A percentile compares a stretch with the other conserved stretches of the same genome.
These are phyloP conservation scores for Zopfia rhizophila DNA, from an alignment of 2,329 filamentous ascomycete species.

Conservation along the genomic window DNA sequence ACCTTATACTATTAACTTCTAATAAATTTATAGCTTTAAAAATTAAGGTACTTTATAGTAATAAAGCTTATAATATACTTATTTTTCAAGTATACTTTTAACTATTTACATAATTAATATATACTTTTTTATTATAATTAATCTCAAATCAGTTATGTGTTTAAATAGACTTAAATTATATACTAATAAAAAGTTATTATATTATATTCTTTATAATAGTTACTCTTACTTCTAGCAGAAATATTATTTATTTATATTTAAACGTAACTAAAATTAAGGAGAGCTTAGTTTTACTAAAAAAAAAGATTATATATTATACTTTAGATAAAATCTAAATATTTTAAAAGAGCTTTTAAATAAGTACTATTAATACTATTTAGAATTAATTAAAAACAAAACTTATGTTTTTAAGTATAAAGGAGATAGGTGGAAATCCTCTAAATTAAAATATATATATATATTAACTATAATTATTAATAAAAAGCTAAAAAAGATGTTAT, in stretches of 20 bases:
- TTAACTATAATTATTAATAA: conserved; percentile 75
- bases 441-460: conserved; percentile 16
- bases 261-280: conserved; percentile 13
- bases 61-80: conserved; percentile 24
- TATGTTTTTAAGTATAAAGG: conserved; percentile 26
- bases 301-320: conserved; percentile 22
- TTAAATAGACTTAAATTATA: no score
- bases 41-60: conserved; percentile 20
- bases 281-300: conserved; percentile 16
- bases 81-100: conserved; percentile 17
- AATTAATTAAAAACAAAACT: conserved; percentile 24
- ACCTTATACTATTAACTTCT: conserved; percentile 9
- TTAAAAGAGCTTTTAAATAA: conserved; percentile 19
- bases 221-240: conserved; percentile 23
- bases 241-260: conserved; percentile 18
- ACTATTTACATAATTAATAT: conserved; percentile 15
- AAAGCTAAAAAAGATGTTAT: conserved; percentile 70
- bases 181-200: conserved; percentile 22
- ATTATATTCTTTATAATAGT: conserved; percentile 23
- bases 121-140: conserved; percentile 15
- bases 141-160: conserved; percentile 22
- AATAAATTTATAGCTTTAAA: conserved; percentile 17
- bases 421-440: conserved; percentile 19
- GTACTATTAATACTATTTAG: conserved; percentile 20
- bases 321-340: conserved; percentile 21